Conservation (phyloP, 306 rosid species). For the Rubus idaeus region DNA sequence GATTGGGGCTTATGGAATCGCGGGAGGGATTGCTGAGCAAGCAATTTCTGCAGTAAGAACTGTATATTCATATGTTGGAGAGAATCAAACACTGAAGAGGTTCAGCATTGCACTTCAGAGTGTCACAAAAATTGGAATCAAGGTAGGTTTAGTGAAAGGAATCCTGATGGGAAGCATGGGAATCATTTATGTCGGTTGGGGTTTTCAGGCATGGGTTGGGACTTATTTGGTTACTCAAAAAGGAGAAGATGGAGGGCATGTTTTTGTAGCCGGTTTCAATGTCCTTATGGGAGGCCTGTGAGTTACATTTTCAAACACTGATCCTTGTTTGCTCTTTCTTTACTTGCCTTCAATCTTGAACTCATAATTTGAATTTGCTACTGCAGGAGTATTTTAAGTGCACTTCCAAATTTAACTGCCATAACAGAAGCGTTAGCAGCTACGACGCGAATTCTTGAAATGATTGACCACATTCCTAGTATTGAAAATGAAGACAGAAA, state of each 20-base stretch:
- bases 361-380: conserved; percentile 21
- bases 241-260: conserved; percentile 76
- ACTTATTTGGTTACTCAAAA: conserved; percentile 62
- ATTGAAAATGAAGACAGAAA: conserved; percentile 70
- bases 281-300: conserved; percentile 95
- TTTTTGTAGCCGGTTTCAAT: conserved; percentile 80
- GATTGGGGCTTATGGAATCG: conserved; percentile 87
- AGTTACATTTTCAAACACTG: conserved; percentile 37
- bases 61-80: conserved; percentile 79
- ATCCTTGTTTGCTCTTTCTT: neutral
- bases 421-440: conserved; percentile 73
- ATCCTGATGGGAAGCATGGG: conserved; percentile 93
- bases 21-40: conserved; percentile 86
- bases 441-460: conserved; percentile 60
- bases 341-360: conserved; percentile 3
- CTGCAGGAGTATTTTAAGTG: conserved; percentile 85
- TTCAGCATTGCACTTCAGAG: conserved; percentile 71
- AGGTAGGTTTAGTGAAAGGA: conserved; percentile 75
- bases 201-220: conserved; percentile 96
- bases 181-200: conserved; percentile 79
- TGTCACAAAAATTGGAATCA: conserved; percentile 62
- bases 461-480: conserved; percentile 63
- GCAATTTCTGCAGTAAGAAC: conserved; percentile 85
- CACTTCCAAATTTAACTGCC: conserved; percentile 82
- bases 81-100: conserved; percentile 60